These are phyloP conservation scores for Penicillium sp. DNA, from an alignment of 2,329 filamentous ascomycete species.

Conservation along the genomic window DNA sequence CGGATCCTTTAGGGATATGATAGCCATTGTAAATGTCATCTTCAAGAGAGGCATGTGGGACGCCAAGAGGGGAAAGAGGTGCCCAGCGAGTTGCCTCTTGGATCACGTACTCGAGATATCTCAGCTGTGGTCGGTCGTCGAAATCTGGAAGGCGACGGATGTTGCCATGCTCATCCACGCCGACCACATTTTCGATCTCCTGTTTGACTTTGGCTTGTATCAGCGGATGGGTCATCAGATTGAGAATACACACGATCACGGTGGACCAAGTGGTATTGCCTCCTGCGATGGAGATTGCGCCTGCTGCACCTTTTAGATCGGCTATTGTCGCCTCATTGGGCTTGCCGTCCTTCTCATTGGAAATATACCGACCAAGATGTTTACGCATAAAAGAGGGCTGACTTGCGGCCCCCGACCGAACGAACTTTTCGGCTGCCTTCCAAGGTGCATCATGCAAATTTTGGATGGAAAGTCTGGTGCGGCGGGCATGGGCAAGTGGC, in stretches of 20 bases:
- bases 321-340: neutral
- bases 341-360: neutral
- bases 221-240: neutral
- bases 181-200: neutral
- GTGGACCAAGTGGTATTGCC: conserved; percentile 1
- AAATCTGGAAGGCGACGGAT: neutral
- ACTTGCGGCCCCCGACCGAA: neutral
- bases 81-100: conserved; percentile 1
- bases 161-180: neutral
- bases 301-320: neutral
- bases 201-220: neutral
- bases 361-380: neutral
- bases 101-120: neutral
- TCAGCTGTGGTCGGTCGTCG: neutral
- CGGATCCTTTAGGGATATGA: neutral
- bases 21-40: neutral
- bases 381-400: conserved; percentile 1
- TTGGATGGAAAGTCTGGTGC: neutral
- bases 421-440: neutral
- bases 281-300: neutral
- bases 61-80: neutral
- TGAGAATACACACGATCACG: neutral
- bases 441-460: neutral
- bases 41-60: neutral
- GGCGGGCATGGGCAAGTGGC: neutral